These are phyloP conservation scores for Wickerhamomyces tratensis DNA, from an alignment of 805 yeast species.

Conservation along the genomic window DNA sequence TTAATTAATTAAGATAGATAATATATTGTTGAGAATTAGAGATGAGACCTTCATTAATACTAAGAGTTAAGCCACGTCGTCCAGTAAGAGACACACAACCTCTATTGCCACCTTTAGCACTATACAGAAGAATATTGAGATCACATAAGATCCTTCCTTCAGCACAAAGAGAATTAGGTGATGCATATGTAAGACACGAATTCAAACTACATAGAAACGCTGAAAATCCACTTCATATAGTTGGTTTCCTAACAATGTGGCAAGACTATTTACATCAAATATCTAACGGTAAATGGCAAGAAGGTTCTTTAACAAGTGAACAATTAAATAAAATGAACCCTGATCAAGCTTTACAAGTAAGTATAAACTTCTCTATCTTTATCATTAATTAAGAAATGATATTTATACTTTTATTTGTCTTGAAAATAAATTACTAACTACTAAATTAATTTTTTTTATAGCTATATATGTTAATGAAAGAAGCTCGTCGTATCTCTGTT, in stretches of 20 bases:
- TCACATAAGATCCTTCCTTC: slow-evolving; percentile 66
- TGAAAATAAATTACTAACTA: not conserved
- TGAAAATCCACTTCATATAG: slow-evolving; percentile 88
- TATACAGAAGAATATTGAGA: slow-evolving; percentile 73
- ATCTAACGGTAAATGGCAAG: slow-evolving; percentile 54
- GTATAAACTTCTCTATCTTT: slow-evolving; percentile 2
- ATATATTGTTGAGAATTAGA: not conserved
- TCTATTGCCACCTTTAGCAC: slow-evolving; percentile 70
- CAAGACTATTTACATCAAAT: slow-evolving; percentile 67
- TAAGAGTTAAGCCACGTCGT: slow-evolving; percentile 10
- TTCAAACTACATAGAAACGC: slow-evolving; percentile 73
- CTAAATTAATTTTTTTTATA: not conserved
- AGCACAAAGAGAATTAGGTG: slow-evolving; percentile 73
- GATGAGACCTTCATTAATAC: slow-evolving; percentile 8
- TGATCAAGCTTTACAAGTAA: slow-evolving; percentile 76
- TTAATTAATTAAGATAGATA: too few relatives aligned
- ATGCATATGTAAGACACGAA: slow-evolving; percentile 81
- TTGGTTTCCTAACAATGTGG: slow-evolving; percentile 92
- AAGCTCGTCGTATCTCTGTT: slow-evolving; percentile 28
- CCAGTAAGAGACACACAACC: slow-evolving; percentile 25
- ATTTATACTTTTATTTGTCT: too few relatives aligned
- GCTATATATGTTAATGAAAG: slow-evolving; percentile 70
- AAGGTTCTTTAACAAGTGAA: slow-evolving; percentile 47
- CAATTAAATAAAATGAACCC: slow-evolving; percentile 79
- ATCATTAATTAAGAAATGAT: not conserved